Evolutionary conservation across 768 basidiomycete species (phyloP), one percentile per base, ranked within the genome.

Genomic region (Fistulinella prunicolor): DNA sequence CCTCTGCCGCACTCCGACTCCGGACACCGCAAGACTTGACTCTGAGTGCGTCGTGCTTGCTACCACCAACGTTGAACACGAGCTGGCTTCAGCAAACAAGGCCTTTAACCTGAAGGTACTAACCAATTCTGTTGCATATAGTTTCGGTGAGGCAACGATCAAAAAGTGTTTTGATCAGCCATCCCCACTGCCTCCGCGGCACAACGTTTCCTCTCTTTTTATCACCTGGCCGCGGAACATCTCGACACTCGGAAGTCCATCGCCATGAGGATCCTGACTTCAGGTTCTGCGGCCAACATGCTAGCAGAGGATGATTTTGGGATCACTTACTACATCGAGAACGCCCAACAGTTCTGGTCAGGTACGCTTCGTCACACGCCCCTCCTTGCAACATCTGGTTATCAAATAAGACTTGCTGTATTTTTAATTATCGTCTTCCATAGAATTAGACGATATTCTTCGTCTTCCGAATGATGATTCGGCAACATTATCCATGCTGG

Each of bases 361-460:
- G 89, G 89, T 92, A 60, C 54, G 86, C 63, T 36, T 45, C 41
- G 39, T 46, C 44, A 43, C 30, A 38, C 44, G 45, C 42, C 16
- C 28, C 20, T 37, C 48, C 34, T 17, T 37, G 38, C 51, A 17
- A 61, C 38, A 38, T 22, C 36, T 41, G 30, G 32, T 22, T 30
- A 42, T 49, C 51, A 41, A 41, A 42, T 13, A 29, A 30, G 17
- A 38, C 42, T 55, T 24, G 50, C 42, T 40, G 19, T 17, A 46
- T 41, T 39, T 43, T 42, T 38, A 34, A 37, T 43, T 19, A 2
- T 28, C 16, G 14, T 34, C 35, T 49, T 42, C 39, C 42, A n/a
- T 43, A 97, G 95, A 98, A 68, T 78, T 97, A 22, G 93, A 95
- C 43, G 92, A 94, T 47, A 80, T 87, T 34, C 65, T 95, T 24